phyloP scores from a whole-genome alignment of 2,329 filamentous ascomycete species.

The Cercospora brassicicola region DNA sequence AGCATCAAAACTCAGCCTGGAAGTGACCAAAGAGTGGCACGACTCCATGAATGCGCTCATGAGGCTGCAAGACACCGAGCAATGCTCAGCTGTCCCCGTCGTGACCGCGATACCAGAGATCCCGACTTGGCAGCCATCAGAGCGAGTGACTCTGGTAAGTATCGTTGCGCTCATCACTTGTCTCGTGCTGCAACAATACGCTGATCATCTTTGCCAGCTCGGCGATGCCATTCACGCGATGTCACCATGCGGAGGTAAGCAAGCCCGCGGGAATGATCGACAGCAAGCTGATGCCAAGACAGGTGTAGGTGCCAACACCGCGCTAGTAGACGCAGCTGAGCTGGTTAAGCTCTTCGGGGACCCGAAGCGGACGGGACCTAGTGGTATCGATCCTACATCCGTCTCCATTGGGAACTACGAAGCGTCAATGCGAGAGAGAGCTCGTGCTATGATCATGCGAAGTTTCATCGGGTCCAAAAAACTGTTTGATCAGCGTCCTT shows the following conservation, averaged over 20 bases:
- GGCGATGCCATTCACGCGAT: slow-evolving; percentile 50
- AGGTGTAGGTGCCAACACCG: slow-evolving; percentile 50
- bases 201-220: slow-evolving; percentile 38
- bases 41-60: neutral
- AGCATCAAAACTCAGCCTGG: neutral
- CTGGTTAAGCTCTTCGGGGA: neutral
- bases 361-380: neutral
- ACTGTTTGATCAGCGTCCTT: neutral
- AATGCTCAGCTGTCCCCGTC: neutral
- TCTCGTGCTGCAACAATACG: neutral
- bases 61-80: neutral
- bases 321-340: slow-evolving; percentile 43
- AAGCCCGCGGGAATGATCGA: neutral
- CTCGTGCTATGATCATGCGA: neutral
- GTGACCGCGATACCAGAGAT: neutral
- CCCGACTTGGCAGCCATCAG: neutral
- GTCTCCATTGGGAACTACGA: neutral
- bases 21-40: neutral
- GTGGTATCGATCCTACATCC: neutral
- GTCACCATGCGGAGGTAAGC: slow-evolving; percentile 45
- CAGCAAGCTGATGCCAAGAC: neutral
- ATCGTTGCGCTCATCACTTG: neutral
- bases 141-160: neutral
- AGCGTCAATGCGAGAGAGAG: neutral
- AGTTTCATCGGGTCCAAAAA: neutral